Percentiles rank a stretch among this genome's conserved stretches.
phyloP scores from a whole-genome alignment of 176 grass and related monocot species.

The Canna indica region DNA sequence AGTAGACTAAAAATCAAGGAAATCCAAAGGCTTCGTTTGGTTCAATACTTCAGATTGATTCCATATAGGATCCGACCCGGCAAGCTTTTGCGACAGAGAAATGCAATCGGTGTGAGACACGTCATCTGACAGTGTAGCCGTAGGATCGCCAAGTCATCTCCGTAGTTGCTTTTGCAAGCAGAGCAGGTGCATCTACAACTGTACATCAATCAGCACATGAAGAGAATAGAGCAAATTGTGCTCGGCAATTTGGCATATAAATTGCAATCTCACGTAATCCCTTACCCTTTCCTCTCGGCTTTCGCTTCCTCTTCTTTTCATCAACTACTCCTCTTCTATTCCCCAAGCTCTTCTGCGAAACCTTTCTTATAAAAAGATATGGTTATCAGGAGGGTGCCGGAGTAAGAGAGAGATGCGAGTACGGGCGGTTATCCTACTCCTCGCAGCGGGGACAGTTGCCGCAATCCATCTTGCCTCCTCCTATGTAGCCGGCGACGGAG shows the following conservation, averaged over 20 bases:
- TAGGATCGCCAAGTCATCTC: too few relatives aligned
- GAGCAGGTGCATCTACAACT: too few relatives aligned
- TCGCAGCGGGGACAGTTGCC: neutral
- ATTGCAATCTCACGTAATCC: neutral
- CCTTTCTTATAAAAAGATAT: neutral
- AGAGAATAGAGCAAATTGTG: neutral
- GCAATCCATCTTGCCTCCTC: neutral
- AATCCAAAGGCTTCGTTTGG: too few relatives aligned
- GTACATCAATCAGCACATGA: too few relatives aligned
- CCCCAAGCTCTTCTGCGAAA: neutral
- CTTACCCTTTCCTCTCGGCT: neutral
- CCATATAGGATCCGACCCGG: too few relatives aligned
- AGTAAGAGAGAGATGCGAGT: neutral
- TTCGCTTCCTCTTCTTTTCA: neutral
- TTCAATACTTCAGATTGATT: too few relatives aligned
- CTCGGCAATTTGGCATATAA: neutral
- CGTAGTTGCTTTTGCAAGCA: too few relatives aligned
- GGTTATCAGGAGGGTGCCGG: neutral
- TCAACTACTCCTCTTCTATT: neutral
- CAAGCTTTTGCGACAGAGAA: too few relatives aligned
- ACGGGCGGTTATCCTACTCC: constrained; percentile 3
- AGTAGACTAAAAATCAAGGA: too few relatives aligned
- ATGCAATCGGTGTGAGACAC: too few relatives aligned
- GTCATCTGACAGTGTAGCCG: too few relatives aligned
- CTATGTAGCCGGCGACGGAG: neutral